Base-by-base conservation (phyloP, 352 stramenopile species). In the Phytophthora hibernalis region DNA sequence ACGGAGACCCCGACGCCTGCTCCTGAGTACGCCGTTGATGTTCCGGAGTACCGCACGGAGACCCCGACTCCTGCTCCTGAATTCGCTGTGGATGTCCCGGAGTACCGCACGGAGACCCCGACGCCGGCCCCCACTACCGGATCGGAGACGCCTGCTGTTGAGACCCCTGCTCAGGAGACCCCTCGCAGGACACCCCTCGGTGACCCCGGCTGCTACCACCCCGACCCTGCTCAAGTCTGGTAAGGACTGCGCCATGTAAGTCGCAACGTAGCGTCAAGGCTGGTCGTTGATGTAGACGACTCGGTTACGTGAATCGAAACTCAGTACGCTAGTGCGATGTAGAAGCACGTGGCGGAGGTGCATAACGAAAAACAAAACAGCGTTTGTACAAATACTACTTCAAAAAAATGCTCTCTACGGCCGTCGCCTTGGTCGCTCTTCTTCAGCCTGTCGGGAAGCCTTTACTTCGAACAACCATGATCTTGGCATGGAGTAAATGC, bases 201-300 rank as follows among this genome's bases (percentile, higher is more conserved):
- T 61, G 52, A 74, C 59, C 0, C 65, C 65, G 11, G 59, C 45
- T 24, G 18, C 57, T 35, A 38, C 33, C 12, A 68, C 30, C 20
- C 64, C 58, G 40, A 21, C 50, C 10, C n/a, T 55, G 2, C 47
- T 57, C 10, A 26, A 56, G 53, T 65, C 53, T 38, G 60, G 54
- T 40, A 74, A 70, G 65, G 65, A 70, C 54, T 74, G 65, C 33
- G 65, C 59, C 0, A 74, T 74, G 54, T 74, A 74, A 74, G 42
- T 54, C 37, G 6, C 33, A 24, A n/a, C n/a, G n/a, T 28, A 13
- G n/a, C 10, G 11, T 47, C 40, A 22, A n/a, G 33, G 28, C 15
- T 28, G 10, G 26, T 70, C 40, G 43, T 63, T 68, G 47, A 51
- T 65, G 61, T 61, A 67, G 48, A 70, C 42, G 51, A 60, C 51